Evolutionary conservation across 257 asterid species (phyloP), one percentile per base, ranked within the genome.

Genomic region (Paulownia fortunei): DNA sequence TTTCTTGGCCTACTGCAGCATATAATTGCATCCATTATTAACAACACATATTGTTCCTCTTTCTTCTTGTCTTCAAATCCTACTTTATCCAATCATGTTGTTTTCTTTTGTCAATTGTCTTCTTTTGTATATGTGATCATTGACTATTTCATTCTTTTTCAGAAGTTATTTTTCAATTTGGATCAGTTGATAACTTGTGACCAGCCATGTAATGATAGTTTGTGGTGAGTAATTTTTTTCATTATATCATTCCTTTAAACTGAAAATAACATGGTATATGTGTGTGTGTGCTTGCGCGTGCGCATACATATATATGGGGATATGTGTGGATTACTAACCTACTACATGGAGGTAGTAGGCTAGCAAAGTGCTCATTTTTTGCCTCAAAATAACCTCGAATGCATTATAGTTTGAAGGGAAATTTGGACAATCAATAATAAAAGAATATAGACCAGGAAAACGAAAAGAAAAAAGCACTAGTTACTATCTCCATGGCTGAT

Each of bases 111-210:
- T 36, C 70, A 37, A 24, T 69, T 61, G 4, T 74, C 36, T 79
- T 70, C 54, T 67, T 73, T 72, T 55, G 71, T n/a, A 73, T 27
- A 3, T 81, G 26, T 82, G 73, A 74, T 70, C 66, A 59, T 46
- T 76, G 66, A 39, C 59, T 32, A 55, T 68, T 79, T 49, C 54
- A 76, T 73, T 81, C 70, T 36, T 74, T 80, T 87, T 56, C 98
- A 95, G 99, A 87, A 89, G 72, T 71, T 95, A 73, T 88, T 93
- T 85, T 93, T 73, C 87, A 87, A 84, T 80, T 73, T 95, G 92
- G 99, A 96, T 87, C 88, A 68, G 76, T 79, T 92, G 88, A 79
- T 87, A 74, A 69, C 92, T 47, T 96, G 98, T 81, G 93, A 86
- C 83, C 92, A 77, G 69, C 99, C 99, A 69, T 84, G 92, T 76